Percentiles rank a stretch among this genome's conserved stretches.
Conservation (phyloP, 768 basidiomycete species). For the Phanerochaete sordida region DNA sequence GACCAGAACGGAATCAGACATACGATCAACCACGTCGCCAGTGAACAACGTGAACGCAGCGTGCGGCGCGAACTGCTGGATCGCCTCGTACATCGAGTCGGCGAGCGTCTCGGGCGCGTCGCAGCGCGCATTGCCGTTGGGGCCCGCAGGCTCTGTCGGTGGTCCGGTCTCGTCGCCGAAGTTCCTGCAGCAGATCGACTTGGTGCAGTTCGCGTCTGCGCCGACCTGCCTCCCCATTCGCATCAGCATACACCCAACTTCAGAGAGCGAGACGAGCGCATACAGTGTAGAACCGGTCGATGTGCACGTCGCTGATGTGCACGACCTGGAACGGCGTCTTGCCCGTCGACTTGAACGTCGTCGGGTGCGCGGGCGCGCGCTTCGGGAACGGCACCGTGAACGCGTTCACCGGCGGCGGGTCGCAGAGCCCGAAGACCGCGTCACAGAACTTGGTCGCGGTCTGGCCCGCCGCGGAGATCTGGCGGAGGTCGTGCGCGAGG, state of each 20-base stretch:
- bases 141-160: conserved; percentile 42
- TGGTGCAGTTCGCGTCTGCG: conserved; percentile 52
- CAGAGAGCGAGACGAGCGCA: conserved; percentile 7
- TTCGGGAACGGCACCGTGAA: conserved; percentile 46
- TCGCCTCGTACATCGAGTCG: conserved; percentile 46
- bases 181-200: conserved; percentile 58
- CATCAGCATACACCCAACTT: not conserved
- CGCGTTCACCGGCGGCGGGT: conserved; percentile 40
- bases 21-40: conserved; percentile 62
- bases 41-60: conserved; percentile 57
- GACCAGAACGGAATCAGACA: not conserved
- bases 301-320: conserved; percentile 63
- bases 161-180: conserved; percentile 37
- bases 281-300: conserved; percentile 54
- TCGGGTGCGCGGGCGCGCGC: conserved; percentile 33
- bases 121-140: conserved; percentile 46
- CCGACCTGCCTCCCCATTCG: conserved; percentile 35
- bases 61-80: conserved; percentile 13
- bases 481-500: conserved; percentile 52
- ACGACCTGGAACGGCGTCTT: conserved; percentile 49
- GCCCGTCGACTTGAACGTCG: conserved; percentile 33
- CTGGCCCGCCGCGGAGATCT: conserved; percentile 41
- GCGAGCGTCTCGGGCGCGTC: conserved; percentile 49
- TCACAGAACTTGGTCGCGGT: conserved; percentile 55
- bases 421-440: conserved; percentile 51